These are phyloP conservation scores for Hibiscus syriacus DNA, from an alignment of 345 rosid species.

Conservation along the genomic window DNA sequence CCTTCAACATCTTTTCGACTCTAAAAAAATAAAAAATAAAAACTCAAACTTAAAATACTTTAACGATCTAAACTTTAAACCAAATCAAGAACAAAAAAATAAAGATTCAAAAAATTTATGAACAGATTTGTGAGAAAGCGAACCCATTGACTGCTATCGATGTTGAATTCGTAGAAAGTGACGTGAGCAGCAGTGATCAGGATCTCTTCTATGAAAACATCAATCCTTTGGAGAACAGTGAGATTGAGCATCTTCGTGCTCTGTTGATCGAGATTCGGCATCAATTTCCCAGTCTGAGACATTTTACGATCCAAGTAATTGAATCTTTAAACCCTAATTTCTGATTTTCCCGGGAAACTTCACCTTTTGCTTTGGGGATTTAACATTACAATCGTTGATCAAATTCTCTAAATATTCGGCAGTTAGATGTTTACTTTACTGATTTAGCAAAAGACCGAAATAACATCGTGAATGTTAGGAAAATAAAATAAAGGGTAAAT, in stretches of 20 bases:
- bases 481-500: too few relatives aligned
- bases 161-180: constrained; percentile 69
- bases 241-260: constrained; percentile 70
- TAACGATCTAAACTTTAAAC: constrained; percentile 3
- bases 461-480: too few relatives aligned
- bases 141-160: constrained; percentile 68
- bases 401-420: not conserved
- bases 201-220: constrained; percentile 65
- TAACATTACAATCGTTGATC: not conserved
- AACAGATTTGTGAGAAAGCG: constrained; percentile 11
- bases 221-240: constrained; percentile 63
- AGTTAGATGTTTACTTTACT: not conserved
- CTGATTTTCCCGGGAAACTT: constrained; percentile 18
- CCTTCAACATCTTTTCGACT: constrained; percentile 83
- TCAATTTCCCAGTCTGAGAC: constrained; percentile 60
- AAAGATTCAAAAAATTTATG: not conserved
- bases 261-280: constrained; percentile 69
- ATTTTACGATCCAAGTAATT: constrained; percentile 13
- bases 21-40: constrained; percentile 26
- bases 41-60: too few relatives aligned
- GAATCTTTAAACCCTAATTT: constrained; percentile 21
- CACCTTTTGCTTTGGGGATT: not conserved
- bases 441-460: not conserved
- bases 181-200: constrained; percentile 70
- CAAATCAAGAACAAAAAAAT: not conserved